Conservation (phyloP, 192 early-diverging fungal genomes). For the Coemansia sp. region DNA sequence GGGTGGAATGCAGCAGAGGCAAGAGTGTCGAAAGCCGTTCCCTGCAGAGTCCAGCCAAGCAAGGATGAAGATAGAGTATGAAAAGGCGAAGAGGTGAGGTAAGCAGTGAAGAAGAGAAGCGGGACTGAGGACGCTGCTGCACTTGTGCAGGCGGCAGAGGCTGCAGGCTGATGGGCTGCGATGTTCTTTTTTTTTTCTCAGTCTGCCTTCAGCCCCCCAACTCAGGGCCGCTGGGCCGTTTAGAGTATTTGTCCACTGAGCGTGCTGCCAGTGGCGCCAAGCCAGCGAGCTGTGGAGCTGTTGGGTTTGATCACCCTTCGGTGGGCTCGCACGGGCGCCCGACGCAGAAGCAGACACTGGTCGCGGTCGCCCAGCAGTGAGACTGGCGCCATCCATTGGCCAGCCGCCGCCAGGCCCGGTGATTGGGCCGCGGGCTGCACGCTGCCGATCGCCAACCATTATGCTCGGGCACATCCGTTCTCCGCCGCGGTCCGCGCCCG, state of each 20-base stretch:
- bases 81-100: slow-evolving; percentile 1
- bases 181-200: neutral
- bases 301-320: neutral
- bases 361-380: no score
- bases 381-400: slow-evolving; percentile 5
- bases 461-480: no score
- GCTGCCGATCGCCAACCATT: slow-evolving; percentile 2
- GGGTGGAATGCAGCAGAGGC: neutral
- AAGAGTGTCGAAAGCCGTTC: slow-evolving; percentile 1
- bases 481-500: no score
- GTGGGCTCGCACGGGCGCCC: neutral
- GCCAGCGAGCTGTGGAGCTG: slow-evolving; percentile 7
- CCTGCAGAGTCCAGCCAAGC: slow-evolving; percentile 9
- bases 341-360: neutral
- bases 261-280: no score
- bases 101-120: neutral
- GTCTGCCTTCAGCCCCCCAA: neutral
- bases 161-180: slow-evolving; percentile 4
- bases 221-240: neutral
- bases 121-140: neutral
- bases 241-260: no score
- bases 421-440: slow-evolving; percentile 3
- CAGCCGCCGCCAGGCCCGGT: neutral
- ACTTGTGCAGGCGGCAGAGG: neutral
- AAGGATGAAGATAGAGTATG: neutral